A percentile compares a stretch with the other conserved stretches of the same genome.
Conservation (phyloP, 2,329 filamentous ascomycete genomes). For the Amauroascus verrucosus region DNA sequence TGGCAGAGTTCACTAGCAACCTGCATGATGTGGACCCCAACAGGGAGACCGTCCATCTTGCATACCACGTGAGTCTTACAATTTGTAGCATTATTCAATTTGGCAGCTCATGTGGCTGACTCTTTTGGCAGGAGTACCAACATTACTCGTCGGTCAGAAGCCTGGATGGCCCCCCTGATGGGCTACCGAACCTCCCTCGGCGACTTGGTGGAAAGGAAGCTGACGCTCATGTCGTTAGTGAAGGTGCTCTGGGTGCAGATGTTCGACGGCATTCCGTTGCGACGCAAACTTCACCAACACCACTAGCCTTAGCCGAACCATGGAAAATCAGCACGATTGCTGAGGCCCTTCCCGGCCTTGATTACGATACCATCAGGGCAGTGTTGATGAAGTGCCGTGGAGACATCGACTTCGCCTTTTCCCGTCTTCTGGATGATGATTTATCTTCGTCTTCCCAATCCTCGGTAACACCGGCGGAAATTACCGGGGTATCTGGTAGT, state of each 20-base stretch:
- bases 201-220: neutral
- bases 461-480: neutral
- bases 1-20: constrained; percentile 36
- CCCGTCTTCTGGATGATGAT: constrained; percentile 42
- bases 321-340: constrained; percentile 49
- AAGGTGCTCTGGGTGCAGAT: neutral
- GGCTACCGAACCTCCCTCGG: constrained; percentile 40
- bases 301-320: constrained; percentile 37
- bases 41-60: constrained; percentile 44
- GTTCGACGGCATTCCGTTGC: neutral
- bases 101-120: neutral
- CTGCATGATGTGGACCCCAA: constrained; percentile 30
- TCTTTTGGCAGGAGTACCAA: constrained; percentile 45
- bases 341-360: constrained; percentile 41
- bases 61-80: constrained; percentile 48
- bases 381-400: constrained; percentile 45
- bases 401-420: constrained; percentile 45
- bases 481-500: constrained; percentile 4
- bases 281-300: constrained; percentile 16
- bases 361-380: constrained; percentile 43
- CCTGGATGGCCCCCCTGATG: constrained; percentile 48
- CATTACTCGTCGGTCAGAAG: constrained; percentile 59
- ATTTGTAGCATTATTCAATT: neutral
- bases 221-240: neutral
- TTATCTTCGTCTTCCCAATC: constrained; percentile 13